Base-by-base conservation (phyloP, 2,329 filamentous ascomycete species). In the Calycina herbarum region DNA sequence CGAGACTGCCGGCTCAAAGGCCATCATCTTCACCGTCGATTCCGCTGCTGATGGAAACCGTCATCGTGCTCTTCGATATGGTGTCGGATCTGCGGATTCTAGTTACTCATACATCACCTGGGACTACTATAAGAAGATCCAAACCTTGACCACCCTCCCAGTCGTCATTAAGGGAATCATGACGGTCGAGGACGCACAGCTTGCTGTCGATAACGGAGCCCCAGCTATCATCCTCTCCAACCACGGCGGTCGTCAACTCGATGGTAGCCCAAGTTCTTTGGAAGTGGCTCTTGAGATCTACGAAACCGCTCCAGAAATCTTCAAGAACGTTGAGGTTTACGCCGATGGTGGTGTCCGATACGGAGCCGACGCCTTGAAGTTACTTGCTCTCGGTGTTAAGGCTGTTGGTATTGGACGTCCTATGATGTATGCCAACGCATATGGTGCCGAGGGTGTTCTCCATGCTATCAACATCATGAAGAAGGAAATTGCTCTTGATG, bases 101-200 rank as follows among this genome's bases (percentile, higher is more conserved):
- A 54, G 40, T 10, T 61, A 61, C 31, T 15, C 20, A 1, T 64
- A 57, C 42, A 57, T 64, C 35, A 64, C 65, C 6, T 71, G 79
- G 79, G 74, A 78, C 42, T 74, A 74, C 66, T 80, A 78, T 74
- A 68, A 76, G 78, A 80, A 35, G 71, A 80, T 27, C 72, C 64
- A 65, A 42, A 62, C 38, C 56, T n/a, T 67, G 57, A 74, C 59
- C 5, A 51, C 6, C 24, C 59, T 61, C 7, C 59, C 59, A n/a
- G 27, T 61, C 24, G 51, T 81, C 13, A 73, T 80, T 48, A 70
- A 70, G 62, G 78, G 74, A 83, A 81, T 73, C 82, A 82, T 35
- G 84, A 86, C 2, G 80, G 81, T 83, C 31, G 85, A 89, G 71
- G 86, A 85, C 0, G 86, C 88, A 60, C 82, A 87, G 0, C 84